phyloP scores from a whole-genome alignment of 208 protist genomes.

The Histomonas meleagridis region DNA sequence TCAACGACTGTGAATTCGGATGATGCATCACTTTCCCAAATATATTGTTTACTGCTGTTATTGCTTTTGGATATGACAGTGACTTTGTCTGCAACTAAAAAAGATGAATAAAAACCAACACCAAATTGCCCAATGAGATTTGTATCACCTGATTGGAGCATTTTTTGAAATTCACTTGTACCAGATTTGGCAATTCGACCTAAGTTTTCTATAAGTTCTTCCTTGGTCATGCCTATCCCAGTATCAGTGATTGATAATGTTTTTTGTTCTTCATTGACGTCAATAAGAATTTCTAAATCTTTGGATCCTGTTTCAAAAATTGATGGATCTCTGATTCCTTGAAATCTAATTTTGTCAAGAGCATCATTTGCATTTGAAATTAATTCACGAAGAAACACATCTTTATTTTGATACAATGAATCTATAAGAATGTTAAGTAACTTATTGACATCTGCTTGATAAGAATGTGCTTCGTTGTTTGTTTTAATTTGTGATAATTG shows the following conservation, averaged over 20 bases:
- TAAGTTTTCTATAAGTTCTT: conserved; percentile 90
- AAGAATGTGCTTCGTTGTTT: conserved; percentile 41
- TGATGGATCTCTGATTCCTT: not conserved
- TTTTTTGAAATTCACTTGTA: conserved; percentile 63
- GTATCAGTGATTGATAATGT: conserved; percentile 87
- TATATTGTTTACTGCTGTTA: conserved; percentile 59
- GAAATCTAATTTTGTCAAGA: conserved; percentile 85
- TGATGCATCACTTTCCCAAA: conserved; percentile 90
- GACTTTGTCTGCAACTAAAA: conserved; percentile 93
- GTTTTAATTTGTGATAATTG: not conserved
- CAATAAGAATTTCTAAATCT: conserved; percentile 47
- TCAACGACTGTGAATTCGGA: conserved; percentile 77
- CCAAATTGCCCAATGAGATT: conserved; percentile 99
- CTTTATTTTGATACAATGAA: conserved; percentile 95
- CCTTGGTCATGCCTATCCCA: conserved; percentile 97
- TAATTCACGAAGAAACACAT: conserved; percentile 97
- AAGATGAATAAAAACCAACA: conserved; percentile 99
- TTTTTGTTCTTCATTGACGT: conserved; percentile 61
- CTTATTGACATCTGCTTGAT: conserved; percentile 68
- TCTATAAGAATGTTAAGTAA: conserved; percentile 96
- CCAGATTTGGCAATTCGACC: conserved; percentile 96
- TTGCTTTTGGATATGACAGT: conserved; percentile 74
- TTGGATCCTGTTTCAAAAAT: not conserved
- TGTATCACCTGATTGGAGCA: conserved; percentile 58
- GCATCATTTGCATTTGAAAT: conserved; percentile 98